These are phyloP conservation scores for Huntiella omanensis DNA, from an alignment of 2,329 filamentous ascomycete genomes.

Conservation along the genomic window DNA sequence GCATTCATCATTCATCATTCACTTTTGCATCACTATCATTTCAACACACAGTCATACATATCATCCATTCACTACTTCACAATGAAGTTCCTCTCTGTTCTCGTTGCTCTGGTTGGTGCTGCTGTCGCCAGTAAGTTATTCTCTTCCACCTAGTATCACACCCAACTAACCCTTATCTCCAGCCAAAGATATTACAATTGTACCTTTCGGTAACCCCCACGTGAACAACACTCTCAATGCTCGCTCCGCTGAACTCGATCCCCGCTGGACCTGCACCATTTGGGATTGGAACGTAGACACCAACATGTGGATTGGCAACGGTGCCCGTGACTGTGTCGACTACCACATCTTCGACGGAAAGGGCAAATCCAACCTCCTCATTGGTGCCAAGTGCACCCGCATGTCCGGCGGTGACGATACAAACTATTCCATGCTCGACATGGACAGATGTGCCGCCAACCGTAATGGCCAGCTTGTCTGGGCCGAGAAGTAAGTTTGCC, in stretches of 20 bases:
- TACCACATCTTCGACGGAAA: background rate
- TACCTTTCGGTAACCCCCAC: too few relatives aligned
- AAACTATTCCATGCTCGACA: background rate
- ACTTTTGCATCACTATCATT: too few relatives aligned
- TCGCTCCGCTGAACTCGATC: background rate
- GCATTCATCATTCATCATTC: too few relatives aligned
- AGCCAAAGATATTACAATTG: too few relatives aligned
- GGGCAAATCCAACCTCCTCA: background rate
- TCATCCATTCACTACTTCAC: too few relatives aligned
- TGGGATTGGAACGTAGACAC: background rate
- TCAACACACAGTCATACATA: too few relatives aligned
- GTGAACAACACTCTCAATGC: background rate
- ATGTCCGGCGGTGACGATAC: background rate
- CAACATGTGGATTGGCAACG: background rate
- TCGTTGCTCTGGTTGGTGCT: too few relatives aligned
- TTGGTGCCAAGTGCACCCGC: background rate
- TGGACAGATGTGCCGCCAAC: background rate
- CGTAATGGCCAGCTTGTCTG: background rate
- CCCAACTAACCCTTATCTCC: too few relatives aligned
- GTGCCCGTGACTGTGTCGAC: background rate
- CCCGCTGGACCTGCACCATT: background rate
- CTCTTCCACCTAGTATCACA: too few relatives aligned
- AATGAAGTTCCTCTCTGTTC: too few relatives aligned
- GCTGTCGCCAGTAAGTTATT: too few relatives aligned
- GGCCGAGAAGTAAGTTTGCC: background rate